Percentiles rank a stretch among this genome's conserved stretches.
Evolutionary conservation across 2,329 filamentous ascomycete species (phyloP).

Genomic region (Penicillium sp.): DNA sequence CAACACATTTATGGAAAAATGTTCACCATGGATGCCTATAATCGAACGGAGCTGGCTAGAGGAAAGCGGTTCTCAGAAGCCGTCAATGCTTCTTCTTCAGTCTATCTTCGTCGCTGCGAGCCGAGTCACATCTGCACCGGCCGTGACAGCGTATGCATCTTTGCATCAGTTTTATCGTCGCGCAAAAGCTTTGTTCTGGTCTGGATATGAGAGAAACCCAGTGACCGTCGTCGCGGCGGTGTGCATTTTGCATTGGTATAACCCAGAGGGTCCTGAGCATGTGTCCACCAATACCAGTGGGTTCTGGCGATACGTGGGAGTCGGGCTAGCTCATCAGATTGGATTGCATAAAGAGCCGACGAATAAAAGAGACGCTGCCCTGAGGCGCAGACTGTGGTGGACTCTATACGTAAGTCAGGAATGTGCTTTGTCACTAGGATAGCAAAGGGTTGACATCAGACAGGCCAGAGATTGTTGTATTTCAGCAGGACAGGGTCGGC

Average conservation of each 20-base stretch:
- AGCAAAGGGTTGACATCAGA: not conserved
- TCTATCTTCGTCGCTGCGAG: constrained; percentile 43
- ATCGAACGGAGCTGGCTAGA: constrained; percentile 31
- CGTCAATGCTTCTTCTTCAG: constrained; percentile 34
- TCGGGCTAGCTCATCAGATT: constrained; percentile 44
- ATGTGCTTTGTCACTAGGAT: not conserved
- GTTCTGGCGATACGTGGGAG: constrained; percentile 44
- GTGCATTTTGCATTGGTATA: constrained; percentile 34
- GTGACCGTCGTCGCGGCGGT: constrained; percentile 31
- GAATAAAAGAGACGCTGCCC: constrained; percentile 30
- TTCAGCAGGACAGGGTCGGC: constrained; percentile 41
- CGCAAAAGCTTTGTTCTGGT: constrained; percentile 33
- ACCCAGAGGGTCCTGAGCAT: constrained; percentile 33
- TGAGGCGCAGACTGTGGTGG: constrained; percentile 45
- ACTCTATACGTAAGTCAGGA: constrained; percentile 36
- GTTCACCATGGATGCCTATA: constrained; percentile 34
- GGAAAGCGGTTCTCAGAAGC: constrained; percentile 21
- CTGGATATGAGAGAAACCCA: constrained; percentile 32
- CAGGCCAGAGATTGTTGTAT: constrained; percentile 41
- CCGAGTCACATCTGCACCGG: constrained; percentile 36
- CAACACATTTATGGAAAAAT: constrained; percentile 31
- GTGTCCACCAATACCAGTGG: constrained; percentile 44
- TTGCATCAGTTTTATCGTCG: constrained; percentile 31
- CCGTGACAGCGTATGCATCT: constrained; percentile 25
- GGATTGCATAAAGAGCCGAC: constrained; percentile 44